These are phyloP conservation scores for Bidens hawaiensis DNA, from an alignment of 140 eudicot genomes.

Conservation along the genomic window DNA sequence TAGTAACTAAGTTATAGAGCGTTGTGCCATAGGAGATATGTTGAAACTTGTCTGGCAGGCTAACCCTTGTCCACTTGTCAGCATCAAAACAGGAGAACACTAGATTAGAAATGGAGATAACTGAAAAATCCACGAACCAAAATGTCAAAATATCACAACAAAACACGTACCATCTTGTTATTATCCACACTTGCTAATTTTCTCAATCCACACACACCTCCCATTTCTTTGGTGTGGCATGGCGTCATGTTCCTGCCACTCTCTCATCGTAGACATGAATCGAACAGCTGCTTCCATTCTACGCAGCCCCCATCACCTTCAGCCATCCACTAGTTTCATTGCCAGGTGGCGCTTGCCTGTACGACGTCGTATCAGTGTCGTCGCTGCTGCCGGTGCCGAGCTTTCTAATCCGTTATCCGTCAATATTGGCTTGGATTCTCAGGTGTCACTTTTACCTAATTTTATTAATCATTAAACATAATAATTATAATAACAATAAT, in stretches of 20 bases:
- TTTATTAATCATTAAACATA: background rate
- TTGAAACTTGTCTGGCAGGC: constrained; percentile 34
- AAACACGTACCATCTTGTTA: constrained; percentile 15
- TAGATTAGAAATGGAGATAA: constrained; percentile 12
- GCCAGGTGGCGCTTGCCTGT: constrained; percentile 29
- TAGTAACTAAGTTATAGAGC: too few relatives aligned
- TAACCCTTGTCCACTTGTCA: constrained; percentile 16
- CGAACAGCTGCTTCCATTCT: constrained; percentile 26
- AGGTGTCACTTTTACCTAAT: constrained; percentile 33
- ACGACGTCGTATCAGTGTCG: constrained; percentile 52
- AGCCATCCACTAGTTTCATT: constrained; percentile 18
- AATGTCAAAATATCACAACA: constrained; percentile 19
- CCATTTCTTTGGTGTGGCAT: constrained; percentile 22
- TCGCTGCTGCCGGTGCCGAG: constrained; percentile 62
- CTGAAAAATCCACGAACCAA: constrained; percentile 7
- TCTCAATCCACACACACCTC: constrained; percentile 25
- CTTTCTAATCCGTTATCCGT: constrained; percentile 56
- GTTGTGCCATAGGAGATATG: constrained; percentile 4
- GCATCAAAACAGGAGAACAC: constrained; percentile 5
- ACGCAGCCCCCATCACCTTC: constrained; percentile 18
- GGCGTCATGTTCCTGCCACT: constrained; percentile 37
- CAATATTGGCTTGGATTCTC: constrained; percentile 70
- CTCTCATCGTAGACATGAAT: constrained; percentile 30
- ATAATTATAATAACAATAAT: too few relatives aligned
- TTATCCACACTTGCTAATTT: constrained; percentile 27